Percentiles rank a stretch among this genome's conserved stretches.
These are phyloP conservation scores for Juglanconis oblonga DNA, from an alignment of 2,329 filamentous ascomycete species.

Conservation along the genomic window DNA sequence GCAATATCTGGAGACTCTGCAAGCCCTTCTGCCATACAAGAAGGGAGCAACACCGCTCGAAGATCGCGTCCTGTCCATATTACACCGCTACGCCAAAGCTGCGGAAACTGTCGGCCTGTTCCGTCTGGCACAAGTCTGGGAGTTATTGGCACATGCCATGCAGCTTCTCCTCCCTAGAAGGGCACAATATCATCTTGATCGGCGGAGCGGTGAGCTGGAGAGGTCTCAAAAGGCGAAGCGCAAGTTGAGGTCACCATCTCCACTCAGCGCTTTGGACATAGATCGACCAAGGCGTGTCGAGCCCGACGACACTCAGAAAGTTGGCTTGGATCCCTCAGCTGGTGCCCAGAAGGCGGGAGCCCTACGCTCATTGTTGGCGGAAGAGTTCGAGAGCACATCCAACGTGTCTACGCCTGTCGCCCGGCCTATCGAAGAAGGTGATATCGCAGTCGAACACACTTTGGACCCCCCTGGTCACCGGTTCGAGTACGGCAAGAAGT, in stretches of 20 bases:
- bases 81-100: conserved; percentile 56
- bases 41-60: conserved; percentile 37
- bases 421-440: conserved; percentile 42
- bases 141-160: conserved; percentile 56
- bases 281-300: background rate
- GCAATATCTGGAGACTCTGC: conserved; percentile 54
- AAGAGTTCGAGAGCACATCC: conserved; percentile 61
- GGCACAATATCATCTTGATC: conserved; percentile 55
- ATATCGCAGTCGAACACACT: conserved; percentile 23
- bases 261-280: background rate
- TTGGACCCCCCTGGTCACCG: conserved; percentile 21
- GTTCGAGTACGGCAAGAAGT: conserved; percentile 33
- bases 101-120: conserved; percentile 56
- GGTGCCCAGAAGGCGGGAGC: conserved; percentile 31
- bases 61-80: conserved; percentile 46
- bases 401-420: conserved; percentile 60
- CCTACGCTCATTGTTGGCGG: conserved; percentile 46
- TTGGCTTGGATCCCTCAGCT: conserved; percentile 26
- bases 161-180: conserved; percentile 51
- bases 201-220: conserved; percentile 39
- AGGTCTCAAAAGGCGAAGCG: conserved; percentile 12
- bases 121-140: conserved; percentile 63
- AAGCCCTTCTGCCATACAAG: conserved; percentile 43
- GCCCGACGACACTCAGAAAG: background rate
- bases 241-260: conserved; percentile 6